phyloP scores from a whole-genome alignment of 306 rosid species.

The Citrullus colocynthis region DNA sequence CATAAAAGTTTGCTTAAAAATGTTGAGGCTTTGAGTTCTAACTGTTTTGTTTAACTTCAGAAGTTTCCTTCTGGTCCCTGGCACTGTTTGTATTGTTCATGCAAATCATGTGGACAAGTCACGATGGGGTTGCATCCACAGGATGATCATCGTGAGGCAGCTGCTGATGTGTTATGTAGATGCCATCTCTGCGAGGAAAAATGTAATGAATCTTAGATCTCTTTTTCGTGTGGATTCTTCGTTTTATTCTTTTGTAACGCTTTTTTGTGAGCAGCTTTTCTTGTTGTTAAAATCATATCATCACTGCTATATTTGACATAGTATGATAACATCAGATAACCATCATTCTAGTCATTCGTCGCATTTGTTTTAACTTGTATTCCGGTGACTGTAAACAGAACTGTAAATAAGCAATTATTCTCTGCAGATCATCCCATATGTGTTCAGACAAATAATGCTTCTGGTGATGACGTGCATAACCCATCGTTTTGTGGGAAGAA shows the following conservation, averaged over 20 bases:
- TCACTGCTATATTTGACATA: neutral
- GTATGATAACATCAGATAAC: neutral
- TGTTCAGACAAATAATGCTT: slow-evolving; percentile 25
- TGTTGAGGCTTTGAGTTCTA: neutral
- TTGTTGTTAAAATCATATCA: neutral
- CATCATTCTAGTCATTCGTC: neutral
- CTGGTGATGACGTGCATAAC: slow-evolving; percentile 17
- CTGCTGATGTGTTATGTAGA: slow-evolving; percentile 23
- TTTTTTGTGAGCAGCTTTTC: neutral
- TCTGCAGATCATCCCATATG: slow-evolving; percentile 63
- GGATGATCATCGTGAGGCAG: slow-evolving; percentile 19
- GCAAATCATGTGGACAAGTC: slow-evolving; percentile 76
- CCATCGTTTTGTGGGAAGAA: slow-evolving; percentile 51
- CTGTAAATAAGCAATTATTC: neutral
- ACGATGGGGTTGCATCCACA: slow-evolving; percentile 21
- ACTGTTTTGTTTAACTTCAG: slow-evolving; percentile 32
- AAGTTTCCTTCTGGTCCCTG: slow-evolving; percentile 85
- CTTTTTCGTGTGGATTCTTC: neutral
- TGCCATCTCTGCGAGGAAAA: slow-evolving; percentile 70
- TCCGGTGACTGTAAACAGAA: neutral
- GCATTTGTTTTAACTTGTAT: slow-evolving; percentile 7
- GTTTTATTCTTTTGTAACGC: neutral
- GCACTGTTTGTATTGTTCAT: slow-evolving; percentile 83
- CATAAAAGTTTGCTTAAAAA: neutral
- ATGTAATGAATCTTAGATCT: slow-evolving; percentile 32